Conservation (phyloP, 352 stramenopile genomes). For the Stramenopiles sp. region DNA sequence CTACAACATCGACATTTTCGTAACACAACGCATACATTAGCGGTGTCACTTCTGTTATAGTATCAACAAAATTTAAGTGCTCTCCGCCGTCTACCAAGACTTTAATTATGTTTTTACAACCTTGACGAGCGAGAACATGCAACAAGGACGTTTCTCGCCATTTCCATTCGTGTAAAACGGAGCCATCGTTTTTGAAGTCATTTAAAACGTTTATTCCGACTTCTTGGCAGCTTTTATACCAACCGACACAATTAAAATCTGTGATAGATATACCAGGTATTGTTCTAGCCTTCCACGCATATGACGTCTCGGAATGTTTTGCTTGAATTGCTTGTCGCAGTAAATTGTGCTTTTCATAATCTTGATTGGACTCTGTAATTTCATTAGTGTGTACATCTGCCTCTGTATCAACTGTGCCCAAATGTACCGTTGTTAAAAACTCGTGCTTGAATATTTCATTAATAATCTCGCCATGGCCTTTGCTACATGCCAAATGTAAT, state of each 20-base stretch:
- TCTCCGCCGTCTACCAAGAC: background rate
- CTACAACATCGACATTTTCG: background rate
- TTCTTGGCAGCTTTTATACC: background rate
- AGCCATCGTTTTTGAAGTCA: background rate
- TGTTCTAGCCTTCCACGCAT: background rate
- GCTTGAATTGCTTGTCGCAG: background rate
- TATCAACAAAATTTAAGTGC: background rate
- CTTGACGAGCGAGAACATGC: background rate
- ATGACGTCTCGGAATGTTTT: background rate
- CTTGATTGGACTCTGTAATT: too few species aligned
- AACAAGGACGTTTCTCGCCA: background rate
- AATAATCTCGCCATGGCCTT: too few species aligned
- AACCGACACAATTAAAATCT: background rate
- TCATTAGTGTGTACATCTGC: too few species aligned
- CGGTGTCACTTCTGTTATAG: background rate
- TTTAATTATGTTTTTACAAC: background rate
- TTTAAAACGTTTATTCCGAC: background rate
- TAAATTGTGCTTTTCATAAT: background rate
- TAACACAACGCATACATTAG: background rate
- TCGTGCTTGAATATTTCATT: too few species aligned
- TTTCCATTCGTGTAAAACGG: background rate
- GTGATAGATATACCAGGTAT: background rate
- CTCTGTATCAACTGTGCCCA: too few species aligned
- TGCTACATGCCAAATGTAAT: too few species aligned
- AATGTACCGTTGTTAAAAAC: too few species aligned